Percentiles rank a stretch among this genome's conserved stretches.
phyloP scores from a whole-genome alignment of 352 stramenopile species.

The Pilasporangium apinafurcum region DNA sequence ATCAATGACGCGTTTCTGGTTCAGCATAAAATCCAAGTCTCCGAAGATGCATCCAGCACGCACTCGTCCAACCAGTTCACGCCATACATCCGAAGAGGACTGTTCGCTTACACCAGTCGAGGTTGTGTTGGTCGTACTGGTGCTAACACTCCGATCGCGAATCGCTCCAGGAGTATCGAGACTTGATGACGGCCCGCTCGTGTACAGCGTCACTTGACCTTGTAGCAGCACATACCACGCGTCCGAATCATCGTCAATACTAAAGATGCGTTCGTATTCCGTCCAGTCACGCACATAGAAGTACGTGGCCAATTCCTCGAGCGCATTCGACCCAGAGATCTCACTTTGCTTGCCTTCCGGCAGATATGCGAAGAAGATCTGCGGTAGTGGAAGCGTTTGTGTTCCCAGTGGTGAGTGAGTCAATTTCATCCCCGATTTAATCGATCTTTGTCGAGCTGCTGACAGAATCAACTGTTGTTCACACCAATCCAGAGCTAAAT shows the following conservation, averaged over 20 bases:
- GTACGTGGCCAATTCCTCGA: slow-evolving; percentile 24
- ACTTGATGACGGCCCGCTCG: slow-evolving; percentile 8
- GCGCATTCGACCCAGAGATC: slow-evolving; percentile 2
- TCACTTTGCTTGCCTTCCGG: slow-evolving; percentile 9
- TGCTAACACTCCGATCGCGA: slow-evolving; percentile 1
- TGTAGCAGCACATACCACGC: slow-evolving; percentile 43
- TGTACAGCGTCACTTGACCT: slow-evolving; percentile 42
- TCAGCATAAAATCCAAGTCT: slow-evolving; percentile 60
- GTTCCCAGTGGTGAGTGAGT: slow-evolving; percentile 13
- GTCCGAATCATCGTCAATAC: slow-evolving; percentile 26
- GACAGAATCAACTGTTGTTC: slow-evolving; percentile 52
- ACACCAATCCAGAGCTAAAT: slow-evolving; percentile 57
- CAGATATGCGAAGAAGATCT: slow-evolving; percentile 44
- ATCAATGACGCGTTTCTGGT: slow-evolving; percentile 37
- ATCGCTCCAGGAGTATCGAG: not conserved
- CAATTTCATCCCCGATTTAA: slow-evolving; percentile 21
- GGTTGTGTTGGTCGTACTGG: not conserved
- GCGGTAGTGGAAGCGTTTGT: slow-evolving; percentile 22
- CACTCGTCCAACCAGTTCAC: slow-evolving; percentile 42
- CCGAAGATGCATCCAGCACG: slow-evolving; percentile 53
- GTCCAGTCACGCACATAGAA: slow-evolving; percentile 32
- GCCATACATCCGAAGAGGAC: too few species aligned
- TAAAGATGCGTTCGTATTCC: slow-evolving; percentile 25
- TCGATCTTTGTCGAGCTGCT: slow-evolving; percentile 25
- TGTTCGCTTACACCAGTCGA: slow-evolving; percentile 3